Conservation (phyloP, 164 flowering plant genomes). For the Magnolia changhungtana region DNA sequence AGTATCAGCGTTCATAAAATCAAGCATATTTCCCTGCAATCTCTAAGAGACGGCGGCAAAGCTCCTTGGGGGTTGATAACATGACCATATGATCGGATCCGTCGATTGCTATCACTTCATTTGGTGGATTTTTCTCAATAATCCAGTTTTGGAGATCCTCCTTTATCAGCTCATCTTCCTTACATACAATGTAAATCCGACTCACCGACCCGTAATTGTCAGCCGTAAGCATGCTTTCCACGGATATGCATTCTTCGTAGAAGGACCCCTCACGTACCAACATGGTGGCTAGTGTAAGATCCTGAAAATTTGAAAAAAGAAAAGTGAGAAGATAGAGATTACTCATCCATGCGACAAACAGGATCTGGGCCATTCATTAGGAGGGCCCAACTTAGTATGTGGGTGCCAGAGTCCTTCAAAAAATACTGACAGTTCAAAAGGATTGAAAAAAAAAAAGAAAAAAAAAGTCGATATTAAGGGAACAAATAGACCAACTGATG, state of each 20-base stretch:
- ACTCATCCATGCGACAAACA: too few relatives aligned
- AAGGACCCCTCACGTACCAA: constrained; percentile 9
- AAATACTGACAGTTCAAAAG: too few relatives aligned
- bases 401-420: too few relatives aligned
- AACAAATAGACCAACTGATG: too few relatives aligned
- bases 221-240: background rate
- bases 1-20: background rate
- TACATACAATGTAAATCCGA: constrained; percentile 16
- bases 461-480: too few relatives aligned
- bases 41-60: constrained; percentile 19
- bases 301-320: constrained; percentile 7
- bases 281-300: constrained; percentile 11
- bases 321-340: too few relatives aligned
- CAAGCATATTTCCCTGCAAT: constrained; percentile 8
- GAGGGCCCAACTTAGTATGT: too few relatives aligned
- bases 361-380: too few relatives aligned
- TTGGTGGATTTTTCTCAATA: constrained; percentile 21
- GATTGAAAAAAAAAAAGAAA: too few relatives aligned
- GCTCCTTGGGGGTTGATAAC: constrained; percentile 36
- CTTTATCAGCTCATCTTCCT: constrained; percentile 11
- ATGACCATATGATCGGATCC: constrained; percentile 39
- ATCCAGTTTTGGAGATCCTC: constrained; percentile 26
- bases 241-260: background rate
- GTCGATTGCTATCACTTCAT: constrained; percentile 29
- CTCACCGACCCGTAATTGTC: constrained; percentile 22